Evolutionary conservation across 1,284 basidiomycete genomes (phyloP).

Genomic region (Blastosporella zonata): DNA sequence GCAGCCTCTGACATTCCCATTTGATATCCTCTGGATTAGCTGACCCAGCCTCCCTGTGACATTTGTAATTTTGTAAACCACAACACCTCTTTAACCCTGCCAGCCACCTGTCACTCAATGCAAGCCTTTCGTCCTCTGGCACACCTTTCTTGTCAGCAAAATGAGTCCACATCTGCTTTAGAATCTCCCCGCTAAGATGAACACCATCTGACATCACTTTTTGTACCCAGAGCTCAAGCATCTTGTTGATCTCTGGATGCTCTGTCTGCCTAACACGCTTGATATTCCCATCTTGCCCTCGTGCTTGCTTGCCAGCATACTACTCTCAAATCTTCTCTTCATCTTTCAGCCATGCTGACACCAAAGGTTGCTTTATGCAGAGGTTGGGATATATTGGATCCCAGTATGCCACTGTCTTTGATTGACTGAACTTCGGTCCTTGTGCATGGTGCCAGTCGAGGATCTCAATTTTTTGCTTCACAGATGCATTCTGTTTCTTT

Average conservation of each 20-base stretch:
- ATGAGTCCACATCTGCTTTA: slow-evolving; percentile 23
- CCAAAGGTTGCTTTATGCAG: slow-evolving; percentile 3
- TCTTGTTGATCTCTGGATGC: slow-evolving; percentile 31
- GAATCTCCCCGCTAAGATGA: slow-evolving; percentile 27
- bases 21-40: no score
- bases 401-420: slow-evolving; percentile 3
- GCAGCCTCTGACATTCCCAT: no score
- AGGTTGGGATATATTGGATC: slow-evolving; percentile 8
- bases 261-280: slow-evolving; percentile 21
- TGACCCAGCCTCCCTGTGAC: slow-evolving; percentile 34
- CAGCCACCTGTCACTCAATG: slow-evolving; percentile 32
- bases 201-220: slow-evolving; percentile 28
- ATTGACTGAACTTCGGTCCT: slow-evolving; percentile 2
- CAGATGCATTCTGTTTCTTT: slow-evolving; percentile 7
- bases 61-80: slow-evolving; percentile 25
- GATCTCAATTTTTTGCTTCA: slow-evolving; percentile 9
- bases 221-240: slow-evolving; percentile 31
- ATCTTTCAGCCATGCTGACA: slow-evolving; percentile 12
- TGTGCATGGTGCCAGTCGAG: slow-evolving; percentile 12
- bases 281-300: slow-evolving; percentile 1
- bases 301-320: neutral
- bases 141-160: slow-evolving; percentile 25
- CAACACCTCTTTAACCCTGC: slow-evolving; percentile 23
- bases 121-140: slow-evolving; percentile 24
- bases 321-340: slow-evolving; percentile 1